A percentile compares a stretch with the other conserved stretches of the same genome.
Evolutionary conservation across 2,329 filamentous ascomycete genomes (phyloP).

Genomic region (Grosmannia clavigera): DNA sequence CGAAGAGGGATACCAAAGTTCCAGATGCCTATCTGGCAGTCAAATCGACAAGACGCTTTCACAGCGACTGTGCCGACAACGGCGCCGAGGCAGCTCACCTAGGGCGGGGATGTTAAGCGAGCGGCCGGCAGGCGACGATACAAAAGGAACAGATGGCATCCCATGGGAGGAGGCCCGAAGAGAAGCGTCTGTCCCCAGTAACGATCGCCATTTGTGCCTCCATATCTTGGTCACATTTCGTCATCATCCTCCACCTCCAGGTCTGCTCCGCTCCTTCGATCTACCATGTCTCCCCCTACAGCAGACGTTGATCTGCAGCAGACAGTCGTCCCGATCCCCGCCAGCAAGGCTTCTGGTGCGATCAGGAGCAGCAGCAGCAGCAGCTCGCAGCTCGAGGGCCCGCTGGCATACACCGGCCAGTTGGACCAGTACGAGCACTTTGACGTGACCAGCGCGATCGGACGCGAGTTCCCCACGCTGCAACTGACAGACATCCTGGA

Average conservation of each 20-base stretch:
- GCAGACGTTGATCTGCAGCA: no score
- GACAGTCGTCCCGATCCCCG: not conserved
- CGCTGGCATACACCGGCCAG: slow-evolving; percentile 16
- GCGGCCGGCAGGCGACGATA: no score
- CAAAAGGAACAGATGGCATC: not conserved
- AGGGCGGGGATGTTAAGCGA: no score
- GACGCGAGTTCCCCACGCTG: slow-evolving; percentile 25
- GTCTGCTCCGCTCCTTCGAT: no score
- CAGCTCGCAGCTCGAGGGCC: slow-evolving; percentile 4
- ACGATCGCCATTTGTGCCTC: not conserved
- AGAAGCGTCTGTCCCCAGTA: no score
- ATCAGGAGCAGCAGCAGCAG: no score
- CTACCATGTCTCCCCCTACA: no score
- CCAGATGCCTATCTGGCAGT: no score
- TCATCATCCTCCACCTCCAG: not conserved
- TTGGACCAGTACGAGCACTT: slow-evolving; percentile 19
- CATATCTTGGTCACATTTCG: not conserved
- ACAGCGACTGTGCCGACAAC: no score
- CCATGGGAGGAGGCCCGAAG: not conserved
- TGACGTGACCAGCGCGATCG: slow-evolving; percentile 31
- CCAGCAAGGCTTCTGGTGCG: not conserved
- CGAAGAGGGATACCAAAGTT: no score
- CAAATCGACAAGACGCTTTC: no score
- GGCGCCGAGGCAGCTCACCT: no score
- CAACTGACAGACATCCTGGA: slow-evolving; percentile 22